Evolutionary conservation across 331 rosid genomes (phyloP).

Genomic region (Cydonia oblonga): DNA sequence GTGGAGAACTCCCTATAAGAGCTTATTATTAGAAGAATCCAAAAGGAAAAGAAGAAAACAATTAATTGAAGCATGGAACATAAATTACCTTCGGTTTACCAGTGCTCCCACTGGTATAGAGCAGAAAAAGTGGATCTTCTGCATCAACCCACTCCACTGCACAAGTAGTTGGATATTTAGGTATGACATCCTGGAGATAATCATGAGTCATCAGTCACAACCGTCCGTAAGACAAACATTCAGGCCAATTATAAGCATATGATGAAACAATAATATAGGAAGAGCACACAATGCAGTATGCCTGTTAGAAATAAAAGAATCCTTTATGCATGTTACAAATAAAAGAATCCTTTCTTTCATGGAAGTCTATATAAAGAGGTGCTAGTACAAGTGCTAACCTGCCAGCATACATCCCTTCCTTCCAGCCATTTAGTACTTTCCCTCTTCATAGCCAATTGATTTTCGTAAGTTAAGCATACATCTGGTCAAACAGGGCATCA

Average conservation of each 20-base stretch:
- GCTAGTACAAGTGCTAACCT: conserved; percentile 41
- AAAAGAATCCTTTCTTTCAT: conserved; percentile 2
- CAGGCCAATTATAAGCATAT: conserved; percentile 3
- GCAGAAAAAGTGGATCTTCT: conserved; percentile 91
- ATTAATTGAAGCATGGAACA: conserved; percentile 3
- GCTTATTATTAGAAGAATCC: conserved; percentile 13
- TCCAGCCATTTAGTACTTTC: conserved; percentile 63
- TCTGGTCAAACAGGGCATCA: conserved; percentile 27
- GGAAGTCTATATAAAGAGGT: background rate
- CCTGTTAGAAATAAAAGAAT: background rate
- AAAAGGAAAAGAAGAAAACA: conserved; percentile 3
- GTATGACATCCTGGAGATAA: conserved; percentile 60
- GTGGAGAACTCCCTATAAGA: conserved; percentile 82
- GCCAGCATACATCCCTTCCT: conserved; percentile 96
- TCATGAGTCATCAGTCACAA: conserved; percentile 13
- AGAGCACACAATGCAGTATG: conserved; percentile 6
- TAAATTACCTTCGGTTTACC: conserved; percentile 87
- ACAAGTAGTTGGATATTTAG: conserved; percentile 61
- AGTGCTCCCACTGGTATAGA: conserved; percentile 97
- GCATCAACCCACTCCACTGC: conserved; percentile 98
- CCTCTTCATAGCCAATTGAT: conserved; percentile 51
- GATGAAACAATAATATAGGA: background rate
- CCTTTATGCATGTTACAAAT: background rate
- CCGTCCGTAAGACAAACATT: background rate
- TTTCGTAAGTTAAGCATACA: conserved; percentile 65